phyloP scores from a whole-genome alignment of 1,284 basidiomycete species.

The Puccinia polysora region DNA sequence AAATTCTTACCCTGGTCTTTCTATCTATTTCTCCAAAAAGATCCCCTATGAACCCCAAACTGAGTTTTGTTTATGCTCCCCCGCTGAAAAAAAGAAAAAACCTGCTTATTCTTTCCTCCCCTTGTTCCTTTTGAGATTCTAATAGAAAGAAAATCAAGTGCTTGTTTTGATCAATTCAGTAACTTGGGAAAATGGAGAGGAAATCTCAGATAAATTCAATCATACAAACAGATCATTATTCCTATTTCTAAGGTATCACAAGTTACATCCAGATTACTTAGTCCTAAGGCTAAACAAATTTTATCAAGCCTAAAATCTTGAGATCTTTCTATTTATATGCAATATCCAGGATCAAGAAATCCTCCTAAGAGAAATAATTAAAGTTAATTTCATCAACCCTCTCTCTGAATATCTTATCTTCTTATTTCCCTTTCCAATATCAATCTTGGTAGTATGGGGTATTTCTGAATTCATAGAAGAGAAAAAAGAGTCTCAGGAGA shows the following conservation, averaged over 20 bases:
- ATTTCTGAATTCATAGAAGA: too few relatives aligned
- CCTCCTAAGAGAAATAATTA: conserved; percentile 85
- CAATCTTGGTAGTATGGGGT: neutral
- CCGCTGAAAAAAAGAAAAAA: neutral
- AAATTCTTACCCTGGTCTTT: too few relatives aligned
- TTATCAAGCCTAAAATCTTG: conserved; percentile 70
- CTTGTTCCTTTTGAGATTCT: too few relatives aligned
- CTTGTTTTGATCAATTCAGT: conserved; percentile 78
- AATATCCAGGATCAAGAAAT: conserved; percentile 90
- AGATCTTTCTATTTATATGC: conserved; percentile 84
- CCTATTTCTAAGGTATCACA: conserved; percentile 89
- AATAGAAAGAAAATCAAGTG: conserved; percentile 78
- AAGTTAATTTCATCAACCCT: conserved; percentile 56
- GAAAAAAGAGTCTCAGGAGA: too few relatives aligned
- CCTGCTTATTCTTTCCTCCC: neutral
- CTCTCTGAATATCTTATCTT: neutral
- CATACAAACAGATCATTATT: conserved; percentile 85
- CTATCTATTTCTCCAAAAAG: conserved; percentile 3
- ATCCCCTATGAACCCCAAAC: neutral
- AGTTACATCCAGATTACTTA: conserved; percentile 95
- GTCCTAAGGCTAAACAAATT: conserved; percentile 83
- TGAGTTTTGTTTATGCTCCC: neutral
- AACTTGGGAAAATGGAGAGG: conserved; percentile 90
- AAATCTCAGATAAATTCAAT: conserved; percentile 89
- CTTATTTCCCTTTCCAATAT: neutral